Percentiles rank a stretch among this genome's conserved stretches.
Conservation (phyloP, 83 land plant genomes). For the Diphasiastrum complanatum region DNA sequence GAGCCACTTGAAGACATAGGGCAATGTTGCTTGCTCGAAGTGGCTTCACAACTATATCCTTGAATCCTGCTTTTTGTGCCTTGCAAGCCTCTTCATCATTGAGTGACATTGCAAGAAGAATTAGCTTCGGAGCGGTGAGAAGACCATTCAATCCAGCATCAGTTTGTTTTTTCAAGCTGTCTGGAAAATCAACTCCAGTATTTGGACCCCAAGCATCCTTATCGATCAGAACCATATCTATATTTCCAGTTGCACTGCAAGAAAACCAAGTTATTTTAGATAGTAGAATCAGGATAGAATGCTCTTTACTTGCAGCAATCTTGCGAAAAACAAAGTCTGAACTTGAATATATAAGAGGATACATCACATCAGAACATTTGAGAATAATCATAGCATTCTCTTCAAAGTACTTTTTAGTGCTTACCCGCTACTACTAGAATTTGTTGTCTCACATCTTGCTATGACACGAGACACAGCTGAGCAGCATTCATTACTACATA, state of each 20-base stretch:
- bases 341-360: background rate
- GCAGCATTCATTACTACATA: no score
- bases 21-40: constrained; percentile 25
- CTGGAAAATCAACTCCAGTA: constrained; percentile 40
- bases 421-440: background rate
- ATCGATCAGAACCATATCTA: constrained; percentile 74
- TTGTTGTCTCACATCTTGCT: no score
- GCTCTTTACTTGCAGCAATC: constrained; percentile 5
- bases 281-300: background rate
- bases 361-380: constrained; percentile 4
- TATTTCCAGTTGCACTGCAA: constrained; percentile 29
- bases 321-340: background rate
- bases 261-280: background rate
- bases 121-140: constrained; percentile 25
- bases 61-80: constrained; percentile 15
- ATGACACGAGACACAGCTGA: constrained; percentile 5
- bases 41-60: constrained; percentile 21
- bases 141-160: no score
- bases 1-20: constrained; percentile 14
- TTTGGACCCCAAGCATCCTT: constrained; percentile 66
- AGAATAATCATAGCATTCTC: background rate
- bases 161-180: no score
- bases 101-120: constrained; percentile 15
- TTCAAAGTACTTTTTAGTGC: constrained; percentile 2
- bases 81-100: constrained; percentile 1